Base-by-base conservation (phyloP, 495 filamentous ascomycete species). In the Penicillium desertorum region DNA sequence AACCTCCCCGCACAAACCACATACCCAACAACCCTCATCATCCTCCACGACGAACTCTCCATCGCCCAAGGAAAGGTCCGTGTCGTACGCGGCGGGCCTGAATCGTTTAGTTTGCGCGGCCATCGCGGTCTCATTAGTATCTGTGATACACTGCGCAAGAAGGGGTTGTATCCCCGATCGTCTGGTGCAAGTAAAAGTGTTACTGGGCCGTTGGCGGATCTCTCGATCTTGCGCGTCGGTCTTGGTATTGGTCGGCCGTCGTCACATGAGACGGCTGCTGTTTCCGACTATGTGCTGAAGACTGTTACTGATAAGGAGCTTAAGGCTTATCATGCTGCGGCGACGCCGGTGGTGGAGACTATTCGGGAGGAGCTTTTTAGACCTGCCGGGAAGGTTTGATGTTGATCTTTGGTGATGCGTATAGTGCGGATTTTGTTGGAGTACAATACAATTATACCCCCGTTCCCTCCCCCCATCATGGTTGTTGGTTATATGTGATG, bases 111-210 rank as follows among this genome's bases (percentile, higher is more conserved):
- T 67, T 70, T 76, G 36, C 77, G 82, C 16, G 91, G 91, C 0
- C 91, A 96, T 68, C 91, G 92, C 58, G 91, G 91, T 5, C 58
- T 96, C 41, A 89, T 87, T 69, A 89, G 85, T 64, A 75, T 85
- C 16, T 74, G 84, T 49, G 73, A 73, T 34, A 76, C 67, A 51
- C 51, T 90, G 49, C 64, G 67, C 17, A 64, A 65, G 36, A 70
- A 68, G 57, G 63, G 70, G 16, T 17, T 76, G 42, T 70, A 72
- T 59, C 65, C 67, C 30, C 42, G 52, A 2, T n/a, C 30, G 12
- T 17, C 44, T n/a, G 22, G 22, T 8, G 19, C 16, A n/a, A 19
- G 17, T 11, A 22, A 45, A 7, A 23, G 42, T 12, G 36, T 4
- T 17, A 8, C 41, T 11, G 17, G 23, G 30, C 29, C 41, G 41